A percentile compares a stretch with the other conserved stretches of the same genome.
Evolutionary conservation across 2,329 filamentous ascomycete species (phyloP).

Genomic region (Pyrenophora teres): DNA sequence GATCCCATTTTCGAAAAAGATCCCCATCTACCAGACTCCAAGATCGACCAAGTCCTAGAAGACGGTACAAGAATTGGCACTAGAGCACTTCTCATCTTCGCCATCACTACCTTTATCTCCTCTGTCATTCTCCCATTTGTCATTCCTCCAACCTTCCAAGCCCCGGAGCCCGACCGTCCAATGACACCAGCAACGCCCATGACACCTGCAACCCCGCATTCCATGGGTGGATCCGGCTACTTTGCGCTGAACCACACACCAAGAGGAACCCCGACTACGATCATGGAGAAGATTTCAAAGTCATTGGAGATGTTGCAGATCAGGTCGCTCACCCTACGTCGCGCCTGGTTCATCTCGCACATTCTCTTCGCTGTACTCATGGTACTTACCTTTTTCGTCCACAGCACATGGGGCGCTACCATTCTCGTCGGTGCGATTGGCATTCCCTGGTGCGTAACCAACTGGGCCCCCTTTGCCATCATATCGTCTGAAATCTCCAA

Average conservation of each 20-base stretch:
- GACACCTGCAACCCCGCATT: constrained; percentile 40
- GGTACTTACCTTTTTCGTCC: constrained; percentile 81
- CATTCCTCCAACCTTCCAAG: constrained; percentile 76
- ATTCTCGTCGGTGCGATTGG: constrained; percentile 80
- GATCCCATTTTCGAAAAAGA: constrained; percentile 79
- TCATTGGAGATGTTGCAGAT: constrained; percentile 70
- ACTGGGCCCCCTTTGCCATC: constrained; percentile 95
- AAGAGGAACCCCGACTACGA: constrained; percentile 25
- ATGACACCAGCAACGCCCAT: constrained; percentile 49
- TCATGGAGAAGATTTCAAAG: constrained; percentile 30
- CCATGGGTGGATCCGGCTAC: constrained; percentile 41
- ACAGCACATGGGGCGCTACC: constrained; percentile 71
- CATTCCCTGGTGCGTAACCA: constrained; percentile 87
- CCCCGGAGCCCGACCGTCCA: constrained; percentile 46
- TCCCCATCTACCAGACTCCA: constrained; percentile 73
- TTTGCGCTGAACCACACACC: constrained; percentile 35
- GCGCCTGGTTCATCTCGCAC: constrained; percentile 84
- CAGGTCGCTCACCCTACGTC: constrained; percentile 81
- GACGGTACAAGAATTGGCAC: constrained; percentile 84
- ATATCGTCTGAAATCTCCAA: constrained; percentile 91
- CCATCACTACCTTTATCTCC: constrained; percentile 78
- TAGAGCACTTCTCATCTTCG: constrained; percentile 86
- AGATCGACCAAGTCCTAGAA: constrained; percentile 82
- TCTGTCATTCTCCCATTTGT: constrained; percentile 87
- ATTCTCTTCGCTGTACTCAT: constrained; percentile 82